Conservation (phyloP, 1,284 basidiomycete genomes). For the Leccinum brunneo-olivaceum region DNA sequence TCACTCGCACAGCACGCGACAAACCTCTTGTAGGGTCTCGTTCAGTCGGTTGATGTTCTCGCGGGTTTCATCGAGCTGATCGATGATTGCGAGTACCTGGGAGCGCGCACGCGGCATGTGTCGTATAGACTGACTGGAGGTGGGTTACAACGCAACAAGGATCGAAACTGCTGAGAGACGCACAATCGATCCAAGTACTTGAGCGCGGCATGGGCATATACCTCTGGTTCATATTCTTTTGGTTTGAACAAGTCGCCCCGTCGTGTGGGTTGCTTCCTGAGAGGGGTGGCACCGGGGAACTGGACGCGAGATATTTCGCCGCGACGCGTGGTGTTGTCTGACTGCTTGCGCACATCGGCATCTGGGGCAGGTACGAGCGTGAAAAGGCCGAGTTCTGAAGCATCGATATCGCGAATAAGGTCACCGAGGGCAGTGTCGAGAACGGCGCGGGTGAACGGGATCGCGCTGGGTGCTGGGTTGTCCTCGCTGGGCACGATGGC, state of each 20-base stretch:
- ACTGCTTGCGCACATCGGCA: slow-evolving; percentile 30
- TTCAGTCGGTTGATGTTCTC: slow-evolving; percentile 46
- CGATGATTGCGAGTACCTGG: slow-evolving; percentile 48
- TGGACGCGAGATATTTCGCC: slow-evolving; percentile 53
- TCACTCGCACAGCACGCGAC: slow-evolving; percentile 14
- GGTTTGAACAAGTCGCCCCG: slow-evolving; percentile 36
- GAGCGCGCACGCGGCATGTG: slow-evolving; percentile 66
- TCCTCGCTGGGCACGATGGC: slow-evolving; percentile 16
- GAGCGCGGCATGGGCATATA: slow-evolving; percentile 66
- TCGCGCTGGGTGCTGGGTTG: slow-evolving; percentile 18
- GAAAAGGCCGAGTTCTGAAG: slow-evolving; percentile 71
- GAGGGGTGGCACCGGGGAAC: slow-evolving; percentile 64
- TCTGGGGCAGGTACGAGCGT: slow-evolving; percentile 38
- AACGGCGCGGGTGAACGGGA: slow-evolving; percentile 54
- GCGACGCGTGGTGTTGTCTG: slow-evolving; percentile 24
- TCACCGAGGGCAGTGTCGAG: slow-evolving; percentile 58
- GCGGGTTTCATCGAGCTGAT: slow-evolving; percentile 45
- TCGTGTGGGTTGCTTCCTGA: slow-evolving; percentile 42
- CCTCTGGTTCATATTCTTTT: slow-evolving; percentile 57
- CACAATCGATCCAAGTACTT: slow-evolving; percentile 72
- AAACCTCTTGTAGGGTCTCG: slow-evolving; percentile 48
- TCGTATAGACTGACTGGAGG: slow-evolving; percentile 50
- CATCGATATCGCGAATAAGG: slow-evolving; percentile 69
- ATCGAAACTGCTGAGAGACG: slow-evolving; percentile 23
- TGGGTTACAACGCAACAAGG: slow-evolving; percentile 1